Evolutionary conservation across 768 basidiomycete species (phyloP), one percentile per base, ranked within the genome.

Genomic region (Tylopilus sp.): DNA sequence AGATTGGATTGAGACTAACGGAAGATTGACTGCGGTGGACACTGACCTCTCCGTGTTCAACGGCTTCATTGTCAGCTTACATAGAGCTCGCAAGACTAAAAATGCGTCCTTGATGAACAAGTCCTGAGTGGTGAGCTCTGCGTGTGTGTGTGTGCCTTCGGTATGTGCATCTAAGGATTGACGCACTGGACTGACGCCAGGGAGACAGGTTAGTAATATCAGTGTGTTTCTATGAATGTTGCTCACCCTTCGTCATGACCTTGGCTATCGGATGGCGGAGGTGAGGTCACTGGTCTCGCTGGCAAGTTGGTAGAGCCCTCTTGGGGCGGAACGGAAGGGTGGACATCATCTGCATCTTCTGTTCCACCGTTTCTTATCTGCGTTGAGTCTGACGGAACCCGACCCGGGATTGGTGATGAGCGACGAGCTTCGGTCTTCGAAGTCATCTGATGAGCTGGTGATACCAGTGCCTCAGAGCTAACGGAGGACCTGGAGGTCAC

Each of bases 51-150:
- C 97, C 6, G 80, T 83, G 60, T 91, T 90, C 42, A 99, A 73
- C 11, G 95, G 90, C 68, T 98, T 98, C 95, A 98, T 98, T 9
- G 93, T 95, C 57, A 98, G 74, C 67, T 98, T 98, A 75, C 97
- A 98, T 11, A 99, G 75, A 0, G 97, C 95, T 41, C 97, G 80
- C 72, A 98, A 95, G 33, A 99, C 95, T 54, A 99, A 79, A 75
- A 98, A 99, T 0, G 97, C 94, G 64, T 99, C 97, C 66, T 98
- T 98, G 65, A 97, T 79, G 67, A 94, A 95, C 49, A 98, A 72
- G 59, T 99, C 95, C 47, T 89, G 84, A n/a, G 79, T 75, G 18
- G 84, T 82, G 49, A 94, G 73, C 46, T 78, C 79, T 55, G 72
- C 72, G 47, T 55, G 64, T 53, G 57, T 25, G 40, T 67, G 45